Conservation (phyloP, 2,329 filamentous ascomycete genomes). For the Basipetospora sp. region DNA sequence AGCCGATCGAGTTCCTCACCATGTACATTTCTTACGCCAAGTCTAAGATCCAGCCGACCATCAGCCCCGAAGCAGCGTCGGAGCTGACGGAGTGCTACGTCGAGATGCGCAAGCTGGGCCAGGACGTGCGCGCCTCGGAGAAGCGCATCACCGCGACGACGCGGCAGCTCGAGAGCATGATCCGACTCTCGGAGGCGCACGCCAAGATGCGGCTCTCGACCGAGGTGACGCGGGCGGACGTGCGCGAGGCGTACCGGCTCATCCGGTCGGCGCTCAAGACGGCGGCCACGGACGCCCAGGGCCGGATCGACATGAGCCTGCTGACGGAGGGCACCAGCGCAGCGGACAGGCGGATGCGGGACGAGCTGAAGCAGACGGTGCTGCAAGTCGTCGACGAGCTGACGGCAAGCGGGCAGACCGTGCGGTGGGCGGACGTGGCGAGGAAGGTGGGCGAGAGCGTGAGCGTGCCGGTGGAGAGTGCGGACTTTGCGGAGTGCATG, state of each 20-base stretch:
- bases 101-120: conserved; percentile 84
- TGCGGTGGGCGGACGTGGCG: conserved; percentile 65
- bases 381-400: conserved; percentile 67
- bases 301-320: conserved; percentile 90
- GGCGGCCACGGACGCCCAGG: conserved; percentile 83
- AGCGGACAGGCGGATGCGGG: conserved; percentile 66
- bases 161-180: conserved; percentile 94
- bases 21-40: conserved; percentile 95
- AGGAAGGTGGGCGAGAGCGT: conserved; percentile 57
- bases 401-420: conserved; percentile 49
- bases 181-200: conserved; percentile 87
- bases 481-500: conserved; percentile 73
- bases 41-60: conserved; percentile 64
- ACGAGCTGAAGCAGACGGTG: conserved; percentile 63
- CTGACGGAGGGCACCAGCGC: conserved; percentile 87
- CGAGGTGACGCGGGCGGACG: conserved; percentile 66
- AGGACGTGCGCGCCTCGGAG: conserved; percentile 73
- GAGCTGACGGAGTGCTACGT: conserved; percentile 81
- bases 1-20: conserved; percentile 91
- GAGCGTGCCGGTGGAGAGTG: conserved; percentile 55
- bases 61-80: conserved; percentile 65
- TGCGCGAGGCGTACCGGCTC: conserved; percentile 76
- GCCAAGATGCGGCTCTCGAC: conserved; percentile 85
- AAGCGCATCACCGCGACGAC: conserved; percentile 97
- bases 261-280: conserved; percentile 93